Percentiles rank a stretch among this genome's conserved stretches.
Conservation (phyloP, 108 stramenopile genomes). For the Skeletonema potamos region DNA sequence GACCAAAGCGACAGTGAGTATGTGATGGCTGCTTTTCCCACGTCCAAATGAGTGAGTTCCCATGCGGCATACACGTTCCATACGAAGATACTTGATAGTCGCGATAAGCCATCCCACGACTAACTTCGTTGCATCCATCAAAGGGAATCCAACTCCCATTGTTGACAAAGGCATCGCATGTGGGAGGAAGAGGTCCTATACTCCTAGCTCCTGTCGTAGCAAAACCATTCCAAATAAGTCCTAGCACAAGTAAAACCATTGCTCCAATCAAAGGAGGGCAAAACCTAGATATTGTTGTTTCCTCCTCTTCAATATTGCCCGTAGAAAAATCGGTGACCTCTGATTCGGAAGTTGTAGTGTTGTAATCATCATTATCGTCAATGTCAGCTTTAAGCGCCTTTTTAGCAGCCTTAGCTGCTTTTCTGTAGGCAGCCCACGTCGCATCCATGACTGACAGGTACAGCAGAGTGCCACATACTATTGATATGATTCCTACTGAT, state of each 20-base stretch:
- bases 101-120: constrained; percentile 65
- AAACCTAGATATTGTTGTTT: constrained; percentile 19
- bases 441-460: constrained; percentile 58
- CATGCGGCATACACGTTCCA: constrained; percentile 58
- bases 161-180: constrained; percentile 64
- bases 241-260: constrained; percentile 48
- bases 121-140: constrained; percentile 80
- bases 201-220: constrained; percentile 55
- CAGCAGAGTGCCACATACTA: constrained; percentile 54
- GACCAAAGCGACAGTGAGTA: constrained; percentile 71
- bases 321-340: constrained; percentile 13
- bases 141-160: constrained; percentile 72
- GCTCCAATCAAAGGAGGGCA: constrained; percentile 45
- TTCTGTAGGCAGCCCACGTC: constrained; percentile 40
- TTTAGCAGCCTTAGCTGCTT: constrained; percentile 11
- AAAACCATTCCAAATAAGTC: constrained; percentile 65
- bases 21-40: constrained; percentile 57
- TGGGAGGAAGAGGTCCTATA: constrained; percentile 56
- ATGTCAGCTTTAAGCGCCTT: neutral
- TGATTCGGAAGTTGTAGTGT: constrained; percentile 10
- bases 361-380: constrained; percentile 13
- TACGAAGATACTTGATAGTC: constrained; percentile 51
- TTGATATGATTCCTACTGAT: constrained; percentile 40
- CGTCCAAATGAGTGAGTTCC: constrained; percentile 59
- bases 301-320: constrained; percentile 7